These are phyloP conservation scores for Saccharomyces hybrid DNA, from an alignment of 1,139 yeast genomes.

Conservation along the genomic window DNA sequence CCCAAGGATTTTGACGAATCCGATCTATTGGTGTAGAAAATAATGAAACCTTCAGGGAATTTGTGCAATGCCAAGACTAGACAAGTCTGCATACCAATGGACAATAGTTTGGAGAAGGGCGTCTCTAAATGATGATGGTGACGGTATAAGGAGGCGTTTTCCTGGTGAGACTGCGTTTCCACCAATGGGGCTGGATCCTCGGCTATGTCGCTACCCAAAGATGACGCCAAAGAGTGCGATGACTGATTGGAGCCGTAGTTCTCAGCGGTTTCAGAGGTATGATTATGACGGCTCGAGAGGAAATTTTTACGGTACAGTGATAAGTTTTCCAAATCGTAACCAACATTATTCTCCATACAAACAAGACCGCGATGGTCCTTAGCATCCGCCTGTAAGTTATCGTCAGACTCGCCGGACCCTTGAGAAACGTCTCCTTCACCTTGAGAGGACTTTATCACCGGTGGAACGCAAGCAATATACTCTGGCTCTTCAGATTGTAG, in stretches of 20 bases:
- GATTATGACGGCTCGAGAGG: slow-evolving; percentile 7
- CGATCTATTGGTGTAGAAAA: slow-evolving; percentile 38
- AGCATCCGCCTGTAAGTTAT: background rate
- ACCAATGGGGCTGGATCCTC: background rate
- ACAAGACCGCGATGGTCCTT: slow-evolving; percentile 13
- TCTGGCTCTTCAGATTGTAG: slow-evolving; percentile 2
- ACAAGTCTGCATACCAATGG: slow-evolving; percentile 87
- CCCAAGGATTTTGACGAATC: slow-evolving; percentile 57
- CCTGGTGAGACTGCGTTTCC: background rate
- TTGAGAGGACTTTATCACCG: background rate
- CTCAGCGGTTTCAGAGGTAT: background rate
- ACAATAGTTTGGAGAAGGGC: slow-evolving; percentile 64
- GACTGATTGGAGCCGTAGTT: background rate
- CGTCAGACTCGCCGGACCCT: background rate
- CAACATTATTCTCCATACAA: slow-evolving; percentile 31
- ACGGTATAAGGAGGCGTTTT: slow-evolving; percentile 21
- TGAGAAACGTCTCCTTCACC: background rate
- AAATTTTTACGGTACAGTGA: slow-evolving; percentile 29
- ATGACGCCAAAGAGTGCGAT: background rate
- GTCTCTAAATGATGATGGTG: slow-evolving; percentile 82
- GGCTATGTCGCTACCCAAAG: background rate
- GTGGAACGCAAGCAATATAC: background rate
- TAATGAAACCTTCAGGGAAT: slow-evolving; percentile 90
- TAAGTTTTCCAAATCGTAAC: slow-evolving; percentile 32
- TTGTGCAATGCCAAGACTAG: slow-evolving; percentile 84